Conservation (phyloP, 2,329 filamentous ascomycete species). For the Talaromyces piceae region DNA sequence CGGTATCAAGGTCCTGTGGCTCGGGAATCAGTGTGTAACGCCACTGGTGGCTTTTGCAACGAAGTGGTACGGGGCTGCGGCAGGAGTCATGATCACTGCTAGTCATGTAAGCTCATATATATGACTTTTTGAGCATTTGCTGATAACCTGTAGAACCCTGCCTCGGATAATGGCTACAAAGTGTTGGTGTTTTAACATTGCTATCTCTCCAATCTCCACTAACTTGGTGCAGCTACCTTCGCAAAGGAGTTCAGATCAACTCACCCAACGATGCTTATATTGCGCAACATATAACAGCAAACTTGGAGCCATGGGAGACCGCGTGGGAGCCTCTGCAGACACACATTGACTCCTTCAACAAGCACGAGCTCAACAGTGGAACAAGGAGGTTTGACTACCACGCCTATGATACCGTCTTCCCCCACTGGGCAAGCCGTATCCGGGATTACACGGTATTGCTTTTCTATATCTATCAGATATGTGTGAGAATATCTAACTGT, state of each 20-base stretch:
- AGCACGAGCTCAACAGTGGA: background rate
- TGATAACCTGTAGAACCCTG: conserved; percentile 10
- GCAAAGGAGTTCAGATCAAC: conserved; percentile 59
- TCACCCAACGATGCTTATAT: conserved; percentile 55
- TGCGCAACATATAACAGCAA: conserved; percentile 48
- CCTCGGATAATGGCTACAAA: conserved; percentile 47
- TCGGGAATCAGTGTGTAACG: conserved; percentile 50
- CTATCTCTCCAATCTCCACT: conserved; percentile 12
- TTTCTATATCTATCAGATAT: background rate
- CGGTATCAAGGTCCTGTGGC: conserved; percentile 54
- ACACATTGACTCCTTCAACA: background rate
- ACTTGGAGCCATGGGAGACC: conserved; percentile 43
- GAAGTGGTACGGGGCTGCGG: conserved; percentile 45
- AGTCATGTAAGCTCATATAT: conserved; percentile 48
- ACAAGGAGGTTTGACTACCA: background rate
- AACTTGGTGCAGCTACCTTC: conserved; percentile 44
- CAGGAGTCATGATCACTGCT: conserved; percentile 60
- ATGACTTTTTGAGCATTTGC: conserved; percentile 45
- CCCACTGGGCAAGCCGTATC: conserved; percentile 12
- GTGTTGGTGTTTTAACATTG: conserved; percentile 33
- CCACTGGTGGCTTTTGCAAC: conserved; percentile 58
- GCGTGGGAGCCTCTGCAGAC: conserved; percentile 28
- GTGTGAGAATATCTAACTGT: background rate
- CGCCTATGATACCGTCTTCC: background rate
- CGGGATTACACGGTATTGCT: conserved; percentile 25